Evolutionary conservation across 345 rosid species (phyloP).

Genomic region (Hirschfeldia incana): DNA sequence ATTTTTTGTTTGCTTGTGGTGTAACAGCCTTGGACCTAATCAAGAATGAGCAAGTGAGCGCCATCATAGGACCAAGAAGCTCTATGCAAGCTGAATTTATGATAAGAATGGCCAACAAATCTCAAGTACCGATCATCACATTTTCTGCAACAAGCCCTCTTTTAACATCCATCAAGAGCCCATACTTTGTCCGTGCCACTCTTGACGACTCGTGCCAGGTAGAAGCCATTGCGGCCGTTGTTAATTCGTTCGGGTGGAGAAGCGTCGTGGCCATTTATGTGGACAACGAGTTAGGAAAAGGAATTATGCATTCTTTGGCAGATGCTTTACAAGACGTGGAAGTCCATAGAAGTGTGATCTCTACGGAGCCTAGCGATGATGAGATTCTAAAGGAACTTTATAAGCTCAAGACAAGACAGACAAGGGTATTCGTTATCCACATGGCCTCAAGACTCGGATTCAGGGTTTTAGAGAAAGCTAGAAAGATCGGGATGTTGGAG

Average conservation of each 20-base stretch:
- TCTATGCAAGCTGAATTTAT: constrained; percentile 51
- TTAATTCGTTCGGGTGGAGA: constrained; percentile 51
- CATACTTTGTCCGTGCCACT: constrained; percentile 49
- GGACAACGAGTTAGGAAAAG: constrained; percentile 34
- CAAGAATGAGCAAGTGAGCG: background rate
- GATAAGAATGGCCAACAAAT: constrained; percentile 34
- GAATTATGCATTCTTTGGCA: constrained; percentile 42
- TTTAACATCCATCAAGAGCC: constrained; percentile 29
- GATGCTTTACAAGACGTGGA: constrained; percentile 44
- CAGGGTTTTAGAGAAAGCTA: constrained; percentile 43
- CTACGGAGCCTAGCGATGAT: constrained; percentile 34
- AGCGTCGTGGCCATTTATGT: constrained; percentile 35
- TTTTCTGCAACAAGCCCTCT: constrained; percentile 47
- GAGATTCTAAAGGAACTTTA: constrained; percentile 33
- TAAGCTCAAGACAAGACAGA: constrained; percentile 54
- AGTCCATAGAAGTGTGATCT: constrained; percentile 30
- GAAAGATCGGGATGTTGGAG: constrained; percentile 56
- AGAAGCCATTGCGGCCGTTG: constrained; percentile 42
- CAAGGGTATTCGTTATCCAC: constrained; percentile 60
- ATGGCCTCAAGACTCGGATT: constrained; percentile 39
- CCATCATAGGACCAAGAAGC: constrained; percentile 39
- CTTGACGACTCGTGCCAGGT: constrained; percentile 50
- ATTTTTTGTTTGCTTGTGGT: too few species aligned
- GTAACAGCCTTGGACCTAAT: background rate
- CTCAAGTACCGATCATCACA: constrained; percentile 57